phyloP scores from a whole-genome alignment of 768 basidiomycete species.

The Boletus edulis region DNA sequence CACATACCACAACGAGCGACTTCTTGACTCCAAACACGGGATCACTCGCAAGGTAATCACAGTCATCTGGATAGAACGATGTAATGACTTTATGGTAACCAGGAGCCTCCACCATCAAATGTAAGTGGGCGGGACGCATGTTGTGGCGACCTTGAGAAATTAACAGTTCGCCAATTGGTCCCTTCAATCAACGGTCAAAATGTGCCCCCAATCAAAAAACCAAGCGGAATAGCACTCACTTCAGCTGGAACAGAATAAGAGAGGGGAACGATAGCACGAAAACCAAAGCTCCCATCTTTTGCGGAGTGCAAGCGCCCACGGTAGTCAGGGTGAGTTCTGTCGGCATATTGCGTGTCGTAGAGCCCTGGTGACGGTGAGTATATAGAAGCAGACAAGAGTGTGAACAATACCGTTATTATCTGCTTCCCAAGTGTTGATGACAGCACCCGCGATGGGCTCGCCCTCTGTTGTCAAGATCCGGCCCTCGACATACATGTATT shows the following conservation, averaged over 20 bases:
- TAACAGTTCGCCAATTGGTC: constrained; percentile 69
- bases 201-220: neutral
- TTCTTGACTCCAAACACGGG: constrained; percentile 81
- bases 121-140: constrained; percentile 78
- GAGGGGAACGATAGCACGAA: constrained; percentile 66
- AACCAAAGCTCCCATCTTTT: constrained; percentile 64
- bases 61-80: constrained; percentile 71
- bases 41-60: constrained; percentile 65
- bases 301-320: constrained; percentile 61
- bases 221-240: constrained; percentile 32
- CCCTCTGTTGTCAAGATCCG: constrained; percentile 58
- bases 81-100: constrained; percentile 76
- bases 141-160: constrained; percentile 60
- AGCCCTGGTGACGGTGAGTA: constrained; percentile 9
- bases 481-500: constrained; percentile 81
- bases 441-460: constrained; percentile 56
- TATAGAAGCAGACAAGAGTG: neutral
- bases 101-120: constrained; percentile 67
- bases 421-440: constrained; percentile 82
- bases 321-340: constrained; percentile 63
- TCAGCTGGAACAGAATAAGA: constrained; percentile 78
- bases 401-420: constrained; percentile 52
- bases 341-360: constrained; percentile 52
- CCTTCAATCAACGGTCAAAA: constrained; percentile 36
- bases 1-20: constrained; percentile 69